Evolutionary conservation across 495 filamentous ascomycete genomes (phyloP), one percentile per base, ranked within the genome.

Genomic region (Ramalina peruviana): DNA sequence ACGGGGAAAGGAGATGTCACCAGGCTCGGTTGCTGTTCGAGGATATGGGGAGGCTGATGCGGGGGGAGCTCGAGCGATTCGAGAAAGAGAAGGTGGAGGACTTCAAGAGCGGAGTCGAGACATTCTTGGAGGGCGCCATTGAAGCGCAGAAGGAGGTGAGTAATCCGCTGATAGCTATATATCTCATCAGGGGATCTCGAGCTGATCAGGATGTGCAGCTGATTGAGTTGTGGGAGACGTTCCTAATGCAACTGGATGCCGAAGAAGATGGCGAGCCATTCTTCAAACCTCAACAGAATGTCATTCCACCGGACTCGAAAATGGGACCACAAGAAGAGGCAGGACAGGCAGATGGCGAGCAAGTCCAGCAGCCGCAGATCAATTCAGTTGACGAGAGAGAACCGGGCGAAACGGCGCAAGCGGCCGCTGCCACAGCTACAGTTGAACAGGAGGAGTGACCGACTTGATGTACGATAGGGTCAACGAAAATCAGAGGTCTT

Each of bases 181-280:
- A 53, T 40, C 3, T 48, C 30, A 12, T 15, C n/a, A 23, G 10
- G 19, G 47, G 7, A 9, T 53, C 9, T 12, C 52, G 56, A 20
- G 49, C 60, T 65, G 54, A 65, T 43, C 9, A 48, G 36, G 9
- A 26, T 39, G n/a, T 46, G 16, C 58, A 98, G 92, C 74, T 98
- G 58, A 98, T 98, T 57, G 92, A 98, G 63, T 76, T 96, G 30
- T 98, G 92, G 92, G 92, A 98, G 64, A 96, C 92, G 3, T 98
- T 93, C 72, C 72, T 98, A 7, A 76, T 96, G 73, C 90, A 94
- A 60, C 72, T 98, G 11, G 93, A 97, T 59, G 82, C 87, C 26
- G 88, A 92, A 55, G 89, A 96, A 53, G 88, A 96, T 51, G 86
- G 83, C 33, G 74, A 80, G 36, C 82, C 81, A 0, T 86, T 84